A percentile compares a stretch with the other conserved stretches of the same genome.
These are phyloP conservation scores for Elsinoe fawcettii DNA, from an alignment of 2,329 filamentous ascomycete species.

Conservation along the genomic window DNA sequence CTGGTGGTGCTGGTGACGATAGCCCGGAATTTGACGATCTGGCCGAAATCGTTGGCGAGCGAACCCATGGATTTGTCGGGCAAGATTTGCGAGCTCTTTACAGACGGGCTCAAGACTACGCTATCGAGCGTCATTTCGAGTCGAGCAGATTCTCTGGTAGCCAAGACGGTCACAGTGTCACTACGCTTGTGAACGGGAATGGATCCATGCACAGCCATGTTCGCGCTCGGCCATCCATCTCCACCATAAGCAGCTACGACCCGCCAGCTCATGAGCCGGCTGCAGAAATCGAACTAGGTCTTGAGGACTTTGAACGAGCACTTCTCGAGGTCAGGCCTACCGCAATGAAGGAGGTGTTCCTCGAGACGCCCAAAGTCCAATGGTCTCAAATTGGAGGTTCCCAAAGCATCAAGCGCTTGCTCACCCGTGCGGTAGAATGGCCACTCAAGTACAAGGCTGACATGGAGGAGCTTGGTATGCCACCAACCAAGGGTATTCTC, in stretches of 20 bases:
- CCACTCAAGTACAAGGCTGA: conserved; percentile 49
- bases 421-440: conserved; percentile 52
- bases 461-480: conserved; percentile 44
- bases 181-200: conserved; percentile 17
- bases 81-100: conserved; percentile 64
- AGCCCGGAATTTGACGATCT: conserved; percentile 36
- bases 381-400: conserved; percentile 89
- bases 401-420: conserved; percentile 58
- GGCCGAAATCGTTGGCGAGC: conserved; percentile 56
- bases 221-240: conserved; percentile 1
- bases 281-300: conserved; percentile 17
- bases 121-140: conserved; percentile 28
- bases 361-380: conserved; percentile 76
- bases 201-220: conserved; percentile 3
- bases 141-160: conserved; percentile 16
- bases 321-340: conserved; percentile 66
- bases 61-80: conserved; percentile 81
- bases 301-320: conserved; percentile 56
- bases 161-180: conserved; percentile 8
- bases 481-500: conserved; percentile 71
- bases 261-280: neutral
- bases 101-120: conserved; percentile 42
- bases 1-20: conserved; percentile 40
- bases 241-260: conserved; percentile 6
- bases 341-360: conserved; percentile 80